phyloP scores from a whole-genome alignment of 805 yeast species.

The Starmerella roubikii region DNA sequence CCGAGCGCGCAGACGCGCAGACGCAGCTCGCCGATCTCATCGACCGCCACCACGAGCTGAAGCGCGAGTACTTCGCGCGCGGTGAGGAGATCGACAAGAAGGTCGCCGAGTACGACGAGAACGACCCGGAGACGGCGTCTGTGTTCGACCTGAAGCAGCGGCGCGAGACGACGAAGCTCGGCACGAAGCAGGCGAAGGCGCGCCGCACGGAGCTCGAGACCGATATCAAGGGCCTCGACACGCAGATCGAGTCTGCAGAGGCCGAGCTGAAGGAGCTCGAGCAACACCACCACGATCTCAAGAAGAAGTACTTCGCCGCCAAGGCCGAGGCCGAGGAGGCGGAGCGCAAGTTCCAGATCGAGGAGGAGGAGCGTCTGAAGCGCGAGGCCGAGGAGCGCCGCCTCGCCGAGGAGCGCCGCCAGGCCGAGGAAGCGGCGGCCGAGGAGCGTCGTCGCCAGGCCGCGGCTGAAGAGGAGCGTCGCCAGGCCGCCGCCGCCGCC shows the following conservation, averaged over 20 bases:
- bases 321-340: constrained; percentile 19
- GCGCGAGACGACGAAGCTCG: constrained; percentile 18
- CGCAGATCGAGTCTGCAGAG: constrained; percentile 14
- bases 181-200: constrained; percentile 14
- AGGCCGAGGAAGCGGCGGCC: constrained; percentile 4
- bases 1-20: constrained; percentile 16
- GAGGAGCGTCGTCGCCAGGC: constrained; percentile 11
- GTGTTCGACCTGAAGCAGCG: constrained; percentile 43
- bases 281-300: constrained; percentile 25
- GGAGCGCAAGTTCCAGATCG: constrained; percentile 16
- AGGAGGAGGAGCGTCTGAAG: constrained; percentile 16
- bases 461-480: constrained; percentile 5
- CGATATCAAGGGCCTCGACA: constrained; percentile 9
- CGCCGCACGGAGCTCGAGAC: constrained; percentile 14
- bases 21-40: constrained; percentile 19
- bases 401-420: constrained; percentile 13
- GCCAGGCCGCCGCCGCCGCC: constrained; percentile 6
- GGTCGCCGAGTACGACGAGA: constrained; percentile 21
- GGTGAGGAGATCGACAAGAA: constrained; percentile 18
- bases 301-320: constrained; percentile 23
- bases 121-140: constrained; percentile 19
- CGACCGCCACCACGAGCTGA: constrained; percentile 19
- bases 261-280: constrained; percentile 21
- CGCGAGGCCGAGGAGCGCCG: constrained; percentile 19
- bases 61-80: constrained; percentile 18